Evolutionary conservation across 441 rosid genomes (phyloP), one percentile per base, ranked within the genome.

Genomic region (Arabidopsis hybrid): DNA sequence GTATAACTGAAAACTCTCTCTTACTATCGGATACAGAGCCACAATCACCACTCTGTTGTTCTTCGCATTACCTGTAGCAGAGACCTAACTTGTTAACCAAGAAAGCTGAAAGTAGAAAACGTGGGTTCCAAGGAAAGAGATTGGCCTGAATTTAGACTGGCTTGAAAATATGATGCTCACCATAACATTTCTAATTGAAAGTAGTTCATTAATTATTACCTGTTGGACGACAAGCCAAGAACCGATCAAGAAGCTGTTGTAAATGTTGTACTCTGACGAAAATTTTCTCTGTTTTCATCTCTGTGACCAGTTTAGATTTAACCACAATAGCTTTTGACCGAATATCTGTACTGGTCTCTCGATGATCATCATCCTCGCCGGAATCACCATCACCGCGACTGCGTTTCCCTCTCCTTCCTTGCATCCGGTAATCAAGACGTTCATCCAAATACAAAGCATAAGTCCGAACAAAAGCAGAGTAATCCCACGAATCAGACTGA

Each of bases 151-250:
- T 34, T 34, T 38, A 8, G 40, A 38, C 16, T 45, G 49, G 3
- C 17, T 1, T 4, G 13, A 59, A 39, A 59, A 0, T 1, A 10
- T 49, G 5, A 38, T 18, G 34, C 34, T 11, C 14, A 38, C 8
- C 4, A 7, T 16, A 10, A 9, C 62, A 32, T 56, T 38, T 50
- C 14, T 59, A 21, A 58, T 5, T 43, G 8, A 12, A 43, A 34
- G 4, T 45, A 5, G 49, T 47, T 26, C 4, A 11, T 9, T 3
- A 17, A 6, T 10, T 60, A 13, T 34, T 16, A 92, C 99, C 99
- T 85, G 98, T 86, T 38, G 99, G 98, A 42, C 85, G 85, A 69
- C 98, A 92, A 52, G 98, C 93, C 62, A 95, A 72, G 70, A 92
- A 89, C 13, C 97, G 97, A 8, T 89, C 93, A 13, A 95, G 89